Conservation (phyloP, 2,329 filamentous ascomycete species). For the Ciborinia camelliae region DNA sequence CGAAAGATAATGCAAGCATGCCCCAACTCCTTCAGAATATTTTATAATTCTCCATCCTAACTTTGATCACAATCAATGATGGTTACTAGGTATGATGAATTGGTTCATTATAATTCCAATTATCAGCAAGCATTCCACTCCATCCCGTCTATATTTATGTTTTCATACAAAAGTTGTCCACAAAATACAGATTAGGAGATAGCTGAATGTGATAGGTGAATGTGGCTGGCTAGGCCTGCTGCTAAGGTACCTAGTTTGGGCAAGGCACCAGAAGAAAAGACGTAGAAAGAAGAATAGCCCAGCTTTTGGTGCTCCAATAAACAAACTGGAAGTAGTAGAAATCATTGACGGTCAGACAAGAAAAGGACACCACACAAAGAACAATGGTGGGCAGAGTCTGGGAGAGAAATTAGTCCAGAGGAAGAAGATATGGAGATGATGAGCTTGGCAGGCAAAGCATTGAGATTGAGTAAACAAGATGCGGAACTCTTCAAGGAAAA, state of each 20-base stretch:
- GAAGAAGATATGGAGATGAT: conserved; percentile 2
- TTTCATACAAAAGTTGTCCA: background rate
- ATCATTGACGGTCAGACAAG: background rate
- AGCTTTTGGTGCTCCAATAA: background rate
- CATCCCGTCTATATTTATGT: background rate
- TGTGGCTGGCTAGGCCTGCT: conserved; percentile 6
- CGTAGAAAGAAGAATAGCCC: background rate
- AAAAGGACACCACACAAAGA: background rate
- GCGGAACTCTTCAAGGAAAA: background rate
- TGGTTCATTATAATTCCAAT: background rate
- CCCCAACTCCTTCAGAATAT: background rate
- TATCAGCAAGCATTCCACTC: background rate
- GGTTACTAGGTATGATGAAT: too few relatives aligned
- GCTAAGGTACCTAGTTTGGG: background rate
- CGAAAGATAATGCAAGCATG: conserved; percentile 9
- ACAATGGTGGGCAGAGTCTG: conserved; percentile 4
- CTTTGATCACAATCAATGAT: background rate
- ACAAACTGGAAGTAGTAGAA: background rate
- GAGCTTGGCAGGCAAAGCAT: background rate
- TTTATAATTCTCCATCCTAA: background rate
- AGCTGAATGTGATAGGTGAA: conserved; percentile 8
- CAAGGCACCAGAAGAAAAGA: background rate
- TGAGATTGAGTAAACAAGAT: background rate
- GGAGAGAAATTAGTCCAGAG: background rate
- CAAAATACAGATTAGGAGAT: background rate